phyloP scores from a whole-genome alignment of 2,329 filamentous ascomycete genomes.

The Claviceps cyperi region DNA sequence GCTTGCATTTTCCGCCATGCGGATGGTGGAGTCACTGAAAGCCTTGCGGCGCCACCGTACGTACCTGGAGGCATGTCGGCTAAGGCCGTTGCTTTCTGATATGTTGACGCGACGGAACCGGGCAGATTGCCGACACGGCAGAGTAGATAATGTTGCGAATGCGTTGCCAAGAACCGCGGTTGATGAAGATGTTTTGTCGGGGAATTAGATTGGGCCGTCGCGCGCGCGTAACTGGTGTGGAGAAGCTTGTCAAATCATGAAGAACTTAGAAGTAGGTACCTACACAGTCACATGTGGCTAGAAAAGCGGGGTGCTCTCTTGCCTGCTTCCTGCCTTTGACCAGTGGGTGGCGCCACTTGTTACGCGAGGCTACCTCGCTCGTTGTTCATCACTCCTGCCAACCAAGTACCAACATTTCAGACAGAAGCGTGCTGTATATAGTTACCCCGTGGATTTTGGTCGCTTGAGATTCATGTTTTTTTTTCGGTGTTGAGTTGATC shows the following conservation, averaged over 20 bases:
- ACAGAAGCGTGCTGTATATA: too few species aligned
- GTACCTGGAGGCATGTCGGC: constrained; percentile 5
- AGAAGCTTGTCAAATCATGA: neutral
- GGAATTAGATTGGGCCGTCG: neutral
- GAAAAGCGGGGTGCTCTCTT: too few species aligned
- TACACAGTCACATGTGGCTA: neutral
- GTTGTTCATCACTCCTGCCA: too few species aligned
- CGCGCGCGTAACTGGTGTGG: neutral
- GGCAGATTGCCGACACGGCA: neutral
- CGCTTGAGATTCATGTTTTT: too few species aligned
- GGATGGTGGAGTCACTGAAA: neutral
- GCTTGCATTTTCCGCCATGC: neutral
- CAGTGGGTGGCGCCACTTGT: too few species aligned
- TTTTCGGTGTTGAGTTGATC: too few species aligned
- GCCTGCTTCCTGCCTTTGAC: too few species aligned
- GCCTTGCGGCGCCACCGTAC: neutral
- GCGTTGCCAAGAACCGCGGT: neutral
- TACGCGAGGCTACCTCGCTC: too few species aligned
- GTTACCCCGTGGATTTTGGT: too few species aligned
- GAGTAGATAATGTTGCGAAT: neutral
- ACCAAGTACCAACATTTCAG: too few species aligned
- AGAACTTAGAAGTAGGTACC: too few species aligned
- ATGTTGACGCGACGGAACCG: neutral
- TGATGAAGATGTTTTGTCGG: neutral
- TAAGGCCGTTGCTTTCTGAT: too few species aligned